phyloP scores from a whole-genome alignment of 2,329 filamentous ascomycete genomes.

The Fusarium temperatum region DNA sequence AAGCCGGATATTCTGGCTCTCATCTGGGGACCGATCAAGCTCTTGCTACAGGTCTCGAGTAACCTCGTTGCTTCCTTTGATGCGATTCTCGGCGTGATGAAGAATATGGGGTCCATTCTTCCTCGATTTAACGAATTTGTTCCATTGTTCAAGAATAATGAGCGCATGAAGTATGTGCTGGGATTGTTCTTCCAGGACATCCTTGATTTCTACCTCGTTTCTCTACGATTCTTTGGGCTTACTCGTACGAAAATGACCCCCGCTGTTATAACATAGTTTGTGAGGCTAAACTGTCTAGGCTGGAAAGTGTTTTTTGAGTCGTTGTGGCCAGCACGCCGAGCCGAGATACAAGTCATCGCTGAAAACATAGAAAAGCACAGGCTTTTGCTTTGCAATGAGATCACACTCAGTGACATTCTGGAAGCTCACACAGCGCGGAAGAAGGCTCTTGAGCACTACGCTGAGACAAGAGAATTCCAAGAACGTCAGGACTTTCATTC shows the following conservation, averaged over 20 bases:
- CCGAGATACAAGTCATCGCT: neutral
- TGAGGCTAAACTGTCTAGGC: neutral
- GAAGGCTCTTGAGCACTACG: neutral
- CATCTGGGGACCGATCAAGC: constrained; percentile 20
- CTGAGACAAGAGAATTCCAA: neutral
- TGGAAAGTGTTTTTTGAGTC: neutral
- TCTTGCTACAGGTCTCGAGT: neutral
- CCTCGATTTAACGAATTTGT: neutral
- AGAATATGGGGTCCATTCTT: neutral
- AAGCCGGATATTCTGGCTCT: constrained; percentile 13
- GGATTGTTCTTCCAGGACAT: constrained; percentile 14
- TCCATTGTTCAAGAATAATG: neutral
- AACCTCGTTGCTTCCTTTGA: neutral
- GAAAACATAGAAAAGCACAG: neutral
- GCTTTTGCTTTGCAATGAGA: neutral
- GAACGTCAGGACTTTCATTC: neutral
- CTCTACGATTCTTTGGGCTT: constrained; percentile 2
- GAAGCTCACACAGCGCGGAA: neutral
- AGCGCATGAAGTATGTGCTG: neutral
- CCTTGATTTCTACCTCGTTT: constrained; percentile 3
- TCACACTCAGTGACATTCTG: neutral
- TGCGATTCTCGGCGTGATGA: neutral
- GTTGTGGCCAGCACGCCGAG: neutral
- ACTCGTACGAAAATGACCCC: neutral
- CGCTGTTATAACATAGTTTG: accelerated